Conservation (phyloP, 1,139 yeast genomes). For the Wickerhamomyces sp. region DNA sequence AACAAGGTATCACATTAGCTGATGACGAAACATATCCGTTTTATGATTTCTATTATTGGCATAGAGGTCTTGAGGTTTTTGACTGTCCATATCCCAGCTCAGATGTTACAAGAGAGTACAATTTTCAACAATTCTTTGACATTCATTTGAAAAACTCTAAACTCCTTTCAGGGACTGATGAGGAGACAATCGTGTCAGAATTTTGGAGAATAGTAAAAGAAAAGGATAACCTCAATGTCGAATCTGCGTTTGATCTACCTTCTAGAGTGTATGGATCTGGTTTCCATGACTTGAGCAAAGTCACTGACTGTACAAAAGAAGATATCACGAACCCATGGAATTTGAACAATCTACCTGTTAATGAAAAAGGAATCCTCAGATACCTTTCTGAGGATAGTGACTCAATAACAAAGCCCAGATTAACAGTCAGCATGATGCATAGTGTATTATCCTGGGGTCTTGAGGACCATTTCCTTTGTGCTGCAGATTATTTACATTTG, state of each 20-base stretch:
- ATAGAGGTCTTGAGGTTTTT: constrained; percentile 26
- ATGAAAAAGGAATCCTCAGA: constrained; percentile 48
- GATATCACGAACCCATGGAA: constrained; percentile 60
- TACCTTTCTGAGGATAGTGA: constrained; percentile 37
- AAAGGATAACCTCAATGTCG: constrained; percentile 38
- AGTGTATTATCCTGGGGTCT: constrained; percentile 69
- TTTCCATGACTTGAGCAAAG: constrained; percentile 32
- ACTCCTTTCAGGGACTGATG: constrained; percentile 11
- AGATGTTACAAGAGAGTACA: constrained; percentile 40
- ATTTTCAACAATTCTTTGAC: constrained; percentile 48
- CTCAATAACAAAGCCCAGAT: constrained; percentile 40
- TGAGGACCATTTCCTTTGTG: constrained; percentile 72
- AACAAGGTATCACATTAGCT: constrained; percentile 27
- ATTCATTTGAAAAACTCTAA: constrained; percentile 38
- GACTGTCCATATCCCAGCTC: constrained; percentile 35
- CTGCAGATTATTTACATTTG: constrained; percentile 60
- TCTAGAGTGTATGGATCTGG: constrained; percentile 46
- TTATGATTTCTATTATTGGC: constrained; percentile 37
- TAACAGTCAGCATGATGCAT: constrained; percentile 63
- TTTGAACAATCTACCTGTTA: constrained; percentile 56
- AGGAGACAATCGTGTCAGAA: constrained; percentile 2
- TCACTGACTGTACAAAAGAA: constrained; percentile 12
- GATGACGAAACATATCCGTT: constrained; percentile 27
- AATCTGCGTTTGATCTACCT: constrained; percentile 43
- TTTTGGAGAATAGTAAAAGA: constrained; percentile 43